Percentiles rank a stretch among this genome's conserved stretches.
Evolutionary conservation across 345 rosid species (phyloP).

Genomic region (Salix purpurea): DNA sequence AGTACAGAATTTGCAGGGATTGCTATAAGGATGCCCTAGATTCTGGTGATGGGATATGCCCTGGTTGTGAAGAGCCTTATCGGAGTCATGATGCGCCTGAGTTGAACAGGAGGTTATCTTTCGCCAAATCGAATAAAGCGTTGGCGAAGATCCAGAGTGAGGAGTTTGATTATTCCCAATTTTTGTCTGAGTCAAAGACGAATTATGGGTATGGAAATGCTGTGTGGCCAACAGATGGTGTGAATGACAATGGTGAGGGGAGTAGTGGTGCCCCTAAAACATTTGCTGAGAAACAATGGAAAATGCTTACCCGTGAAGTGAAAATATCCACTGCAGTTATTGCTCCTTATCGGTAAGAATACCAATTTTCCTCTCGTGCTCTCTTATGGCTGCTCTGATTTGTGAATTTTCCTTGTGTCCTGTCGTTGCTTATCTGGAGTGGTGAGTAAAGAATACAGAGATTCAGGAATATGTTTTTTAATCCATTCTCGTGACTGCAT

Average conservation of each 20-base stretch:
- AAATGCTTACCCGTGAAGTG: slow-evolving; percentile 44
- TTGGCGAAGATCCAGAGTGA: slow-evolving; percentile 11
- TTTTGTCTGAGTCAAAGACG: slow-evolving; percentile 40
- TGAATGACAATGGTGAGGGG: slow-evolving; percentile 16
- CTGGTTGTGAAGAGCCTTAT: slow-evolving; percentile 48
- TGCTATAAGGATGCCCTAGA: slow-evolving; percentile 35
- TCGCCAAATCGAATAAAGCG: slow-evolving; percentile 20
- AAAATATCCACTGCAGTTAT: slow-evolving; percentile 41
- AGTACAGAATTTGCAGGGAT: slow-evolving; percentile 45
- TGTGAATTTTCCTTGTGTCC: neutral
- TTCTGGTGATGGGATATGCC: slow-evolving; percentile 40
- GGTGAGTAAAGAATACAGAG: neutral
- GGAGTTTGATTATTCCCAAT: slow-evolving; percentile 39
- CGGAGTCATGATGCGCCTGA: slow-evolving; percentile 24
- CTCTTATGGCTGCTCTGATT: neutral
- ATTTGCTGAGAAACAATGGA: slow-evolving; percentile 42
- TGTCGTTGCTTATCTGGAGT: neutral
- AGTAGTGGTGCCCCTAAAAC: slow-evolving; percentile 9
- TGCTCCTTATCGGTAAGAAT: slow-evolving; percentile 47
- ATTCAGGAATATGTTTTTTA: neutral
- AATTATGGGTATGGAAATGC: slow-evolving; percentile 52
- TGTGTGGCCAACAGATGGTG: slow-evolving; percentile 40
- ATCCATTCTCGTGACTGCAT: neutral
- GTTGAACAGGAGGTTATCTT: slow-evolving; percentile 24
- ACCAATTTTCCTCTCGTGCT: neutral